Evolutionary conservation across 495 filamentous ascomycete species (phyloP).

Genomic region (Aspergillus incahuasiensis): DNA sequence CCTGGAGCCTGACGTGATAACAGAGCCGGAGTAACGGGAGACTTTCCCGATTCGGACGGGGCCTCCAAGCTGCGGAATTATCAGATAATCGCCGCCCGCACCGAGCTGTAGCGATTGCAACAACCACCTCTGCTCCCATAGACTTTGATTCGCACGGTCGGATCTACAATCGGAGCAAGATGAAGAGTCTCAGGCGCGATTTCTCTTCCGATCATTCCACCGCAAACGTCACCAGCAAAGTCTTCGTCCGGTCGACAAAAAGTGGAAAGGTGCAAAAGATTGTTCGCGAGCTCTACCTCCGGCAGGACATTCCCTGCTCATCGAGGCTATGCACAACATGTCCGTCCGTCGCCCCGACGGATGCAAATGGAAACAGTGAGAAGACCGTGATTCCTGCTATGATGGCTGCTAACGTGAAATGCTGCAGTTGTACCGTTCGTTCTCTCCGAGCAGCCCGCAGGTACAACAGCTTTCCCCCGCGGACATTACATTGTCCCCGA

Average conservation of each 20-base stretch:
- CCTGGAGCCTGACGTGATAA: not conserved
- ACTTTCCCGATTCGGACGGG: slow-evolving; percentile 23
- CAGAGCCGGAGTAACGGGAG: slow-evolving; percentile 11
- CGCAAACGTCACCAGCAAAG: slow-evolving; percentile 83
- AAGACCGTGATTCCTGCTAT: not conserved
- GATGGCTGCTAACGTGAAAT: slow-evolving; percentile 26
- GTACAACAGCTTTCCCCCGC: slow-evolving; percentile 71
- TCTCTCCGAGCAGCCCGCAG: slow-evolving; percentile 80
- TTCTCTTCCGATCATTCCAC: slow-evolving; percentile 60
- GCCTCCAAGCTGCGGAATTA: slow-evolving; percentile 13
- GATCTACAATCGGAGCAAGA: slow-evolving; percentile 37
- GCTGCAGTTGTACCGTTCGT: slow-evolving; percentile 68
- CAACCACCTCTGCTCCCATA: slow-evolving; percentile 16
- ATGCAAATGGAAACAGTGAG: slow-evolving; percentile 72
- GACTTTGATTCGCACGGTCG: slow-evolving; percentile 9
- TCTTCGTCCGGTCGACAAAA: slow-evolving; percentile 88
- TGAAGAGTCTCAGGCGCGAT: slow-evolving; percentile 86
- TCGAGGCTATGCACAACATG: slow-evolving; percentile 81
- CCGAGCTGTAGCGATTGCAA: slow-evolving; percentile 2
- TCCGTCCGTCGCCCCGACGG: slow-evolving; percentile 61
- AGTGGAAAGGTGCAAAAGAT: slow-evolving; percentile 98
- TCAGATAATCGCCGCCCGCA: slow-evolving; percentile 17
- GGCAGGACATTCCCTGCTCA: slow-evolving; percentile 96
- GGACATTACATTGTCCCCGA: slow-evolving; percentile 96
- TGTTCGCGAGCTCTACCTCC: slow-evolving; percentile 90